Evolutionary conservation across 805 yeast genomes (phyloP), one percentile per base, ranked within the genome.

Genomic region (Yarrowia sp.): DNA sequence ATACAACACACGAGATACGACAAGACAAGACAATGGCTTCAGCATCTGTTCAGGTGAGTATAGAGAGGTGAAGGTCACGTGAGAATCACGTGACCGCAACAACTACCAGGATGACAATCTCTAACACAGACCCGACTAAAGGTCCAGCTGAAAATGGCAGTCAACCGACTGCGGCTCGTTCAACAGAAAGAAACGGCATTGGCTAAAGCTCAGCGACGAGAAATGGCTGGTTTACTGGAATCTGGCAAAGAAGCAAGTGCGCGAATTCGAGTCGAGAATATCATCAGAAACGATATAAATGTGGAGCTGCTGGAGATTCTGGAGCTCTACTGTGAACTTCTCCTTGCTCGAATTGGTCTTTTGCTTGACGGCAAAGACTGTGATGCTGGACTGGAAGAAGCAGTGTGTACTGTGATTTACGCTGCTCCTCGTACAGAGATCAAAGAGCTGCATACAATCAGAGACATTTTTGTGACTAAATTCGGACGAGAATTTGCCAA

Each of bases 191-290:
- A 88, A 68, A 78, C 83, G 2, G 93, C 96, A 0, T 70, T 88
- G 17, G 85, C 92, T 17, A 89, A 89, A 73, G 91, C 88, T 71
- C 88, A 85, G 69, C 78, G 96, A 58, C 78, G 92, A 66, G 81
- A 77, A 71, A 78, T 86, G 74, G 96, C 96, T 1, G 92, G 88
- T 55, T 77, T 90, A 10, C 77, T 91, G 61, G 78, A 81, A 8
- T 80, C 79, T 47, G 91, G 90, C 7, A 90, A 89, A 71, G 92
- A 90, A 67, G 86, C 87, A 60, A 89, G 92, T 70, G 97, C 97
- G 10, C 82, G 83, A 65, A 90, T 90, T 65, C 76, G 96, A 58
- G 93, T 90, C 3, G 97, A 91, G 73, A 88, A 89, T 70, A 84
- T 91, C 65, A 89, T 92, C 36, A 81, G 92, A 39, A 93, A 90